Evolutionary conservation across 106 monocot genomes (phyloP), one percentile per base, ranked within the genome.

Genomic region (Platanthera guangdongensis): DNA sequence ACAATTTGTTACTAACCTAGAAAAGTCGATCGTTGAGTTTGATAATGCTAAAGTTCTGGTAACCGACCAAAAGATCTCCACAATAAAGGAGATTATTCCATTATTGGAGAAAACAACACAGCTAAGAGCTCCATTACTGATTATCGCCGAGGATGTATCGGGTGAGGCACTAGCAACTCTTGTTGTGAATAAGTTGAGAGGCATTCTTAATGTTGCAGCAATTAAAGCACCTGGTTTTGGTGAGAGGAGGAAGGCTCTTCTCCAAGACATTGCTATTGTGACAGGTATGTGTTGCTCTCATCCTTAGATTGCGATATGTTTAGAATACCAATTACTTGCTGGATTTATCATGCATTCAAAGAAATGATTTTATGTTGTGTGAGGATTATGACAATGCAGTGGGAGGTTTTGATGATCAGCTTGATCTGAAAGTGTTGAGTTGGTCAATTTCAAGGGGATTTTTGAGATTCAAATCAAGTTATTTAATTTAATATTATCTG

Each of bases 221-320:
- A 92, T 92, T 50, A 92, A 92, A 72, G 92, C 92, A 57, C 92
- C 92, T 74, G 75, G 88, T 52, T 92, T 92, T 82, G 92, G 92
- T 67, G 92, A 92, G 81, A 88, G 92, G 32, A 14, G 92, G 28
- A 92, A 92, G 76, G 92, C 92, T 59, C 76, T 92, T 57, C 88
- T 92, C 16, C 92, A 92, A 80, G 92, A 92, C 65, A 92, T 88
- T 80, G 92, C 92, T 21, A 92, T 92, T 78, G 50, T 92, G 75
- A 92, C 92, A 77, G 92, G 92, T 88, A 78, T 47, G 19, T 55
- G 6, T 55, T 22, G 21, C n/a, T 48, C n/a, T n/a, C 59, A 60
- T 60, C 6, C n/a, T 64, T 64, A 25, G 64, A 28, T 28, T 64
- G 28, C 9, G 64, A 2, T 30, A 64, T 64, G 25, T 19, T 30